Percentiles rank a stretch among this genome's conserved stretches.
Evolutionary conservation across 2,329 filamentous ascomycete species (phyloP).

Genomic region (Phoma sp.): DNA sequence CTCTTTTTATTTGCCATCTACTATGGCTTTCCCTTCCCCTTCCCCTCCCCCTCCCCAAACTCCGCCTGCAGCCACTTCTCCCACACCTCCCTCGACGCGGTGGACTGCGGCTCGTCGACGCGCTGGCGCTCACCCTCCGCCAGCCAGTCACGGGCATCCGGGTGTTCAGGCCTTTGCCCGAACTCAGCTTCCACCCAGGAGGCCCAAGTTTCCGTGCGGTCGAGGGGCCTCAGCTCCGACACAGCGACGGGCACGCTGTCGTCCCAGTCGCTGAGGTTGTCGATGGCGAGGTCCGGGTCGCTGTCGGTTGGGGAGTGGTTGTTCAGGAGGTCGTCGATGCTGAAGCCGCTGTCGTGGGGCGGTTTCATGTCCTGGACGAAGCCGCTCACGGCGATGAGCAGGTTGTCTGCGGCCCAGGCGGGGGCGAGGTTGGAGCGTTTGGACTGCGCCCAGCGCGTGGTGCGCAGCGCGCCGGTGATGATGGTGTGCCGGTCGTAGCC

Average conservation of each 20-base stretch:
- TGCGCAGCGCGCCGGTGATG: conserved; percentile 25
- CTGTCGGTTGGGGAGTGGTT: conserved; percentile 2
- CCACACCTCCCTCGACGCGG: conserved; percentile 6
- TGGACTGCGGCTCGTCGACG: background rate
- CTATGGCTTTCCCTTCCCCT: background rate
- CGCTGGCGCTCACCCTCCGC: background rate
- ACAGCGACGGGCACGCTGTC: background rate
- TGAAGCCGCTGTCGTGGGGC: background rate
- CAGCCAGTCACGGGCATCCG: conserved; percentile 21
- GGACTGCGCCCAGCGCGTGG: conserved; percentile 20
- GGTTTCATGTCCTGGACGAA: conserved; percentile 27
- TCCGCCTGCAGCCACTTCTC: conserved; percentile 14
- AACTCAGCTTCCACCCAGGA: conserved; percentile 39
- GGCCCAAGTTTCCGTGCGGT: conserved; percentile 31
- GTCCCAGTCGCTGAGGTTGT: conserved; percentile 14
- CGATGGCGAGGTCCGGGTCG: conserved; percentile 2
- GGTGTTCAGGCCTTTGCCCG: conserved; percentile 30
- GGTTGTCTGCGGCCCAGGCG: conserved; percentile 41
- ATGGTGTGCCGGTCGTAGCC: conserved; percentile 36
- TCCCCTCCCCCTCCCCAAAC: conserved; percentile 6
- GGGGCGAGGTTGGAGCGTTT: conserved; percentile 27
- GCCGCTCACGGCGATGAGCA: conserved; percentile 39
- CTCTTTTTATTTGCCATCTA: background rate
- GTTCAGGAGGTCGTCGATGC: conserved; percentile 14
- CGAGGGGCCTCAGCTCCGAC: conserved; percentile 3